Percentiles rank a stretch among this genome's conserved stretches.
Evolutionary conservation across 345 rosid genomes (phyloP).

Genomic region (Dovyalis caffra): DNA sequence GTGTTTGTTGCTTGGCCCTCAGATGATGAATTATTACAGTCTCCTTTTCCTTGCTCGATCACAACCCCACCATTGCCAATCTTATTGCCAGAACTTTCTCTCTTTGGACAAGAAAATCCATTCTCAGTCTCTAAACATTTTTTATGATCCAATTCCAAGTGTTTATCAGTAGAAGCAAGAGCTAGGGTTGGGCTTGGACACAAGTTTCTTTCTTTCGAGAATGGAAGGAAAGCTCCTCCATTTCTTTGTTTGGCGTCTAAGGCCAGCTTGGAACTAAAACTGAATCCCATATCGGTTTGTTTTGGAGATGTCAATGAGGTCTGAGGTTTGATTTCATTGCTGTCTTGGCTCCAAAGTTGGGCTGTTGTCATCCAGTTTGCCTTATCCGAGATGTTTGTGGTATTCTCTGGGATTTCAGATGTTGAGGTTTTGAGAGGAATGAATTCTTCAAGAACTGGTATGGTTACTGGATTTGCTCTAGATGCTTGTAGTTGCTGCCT

Average conservation of each 20-base stretch:
- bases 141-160: constrained; percentile 46
- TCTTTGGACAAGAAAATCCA: constrained; percentile 35
- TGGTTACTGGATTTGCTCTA: constrained; percentile 57
- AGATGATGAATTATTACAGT: constrained; percentile 22
- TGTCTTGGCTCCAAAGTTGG: constrained; percentile 89
- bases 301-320: constrained; percentile 33
- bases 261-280: constrained; percentile 54
- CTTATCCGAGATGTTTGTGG: constrained; percentile 43
- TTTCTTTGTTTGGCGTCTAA: constrained; percentile 67
- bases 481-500: constrained; percentile 74
- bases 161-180: constrained; percentile 41
- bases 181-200: constrained; percentile 47
- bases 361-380: constrained; percentile 92
- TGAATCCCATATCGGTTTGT: constrained; percentile 49
- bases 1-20: constrained; percentile 39
- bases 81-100: constrained; percentile 33
- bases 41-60: constrained; percentile 38
- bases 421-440: constrained; percentile 70
- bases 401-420: constrained; percentile 43
- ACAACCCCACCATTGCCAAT: constrained; percentile 22
- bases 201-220: constrained; percentile 64
- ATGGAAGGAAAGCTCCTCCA: constrained; percentile 92
- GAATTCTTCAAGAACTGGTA: constrained; percentile 88
- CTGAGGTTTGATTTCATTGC: constrained; percentile 45
- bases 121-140: constrained; percentile 40